These are phyloP conservation scores for Ceratobasidium sp. DNA, from an alignment of 1,284 basidiomycete species.

Conservation along the genomic window DNA sequence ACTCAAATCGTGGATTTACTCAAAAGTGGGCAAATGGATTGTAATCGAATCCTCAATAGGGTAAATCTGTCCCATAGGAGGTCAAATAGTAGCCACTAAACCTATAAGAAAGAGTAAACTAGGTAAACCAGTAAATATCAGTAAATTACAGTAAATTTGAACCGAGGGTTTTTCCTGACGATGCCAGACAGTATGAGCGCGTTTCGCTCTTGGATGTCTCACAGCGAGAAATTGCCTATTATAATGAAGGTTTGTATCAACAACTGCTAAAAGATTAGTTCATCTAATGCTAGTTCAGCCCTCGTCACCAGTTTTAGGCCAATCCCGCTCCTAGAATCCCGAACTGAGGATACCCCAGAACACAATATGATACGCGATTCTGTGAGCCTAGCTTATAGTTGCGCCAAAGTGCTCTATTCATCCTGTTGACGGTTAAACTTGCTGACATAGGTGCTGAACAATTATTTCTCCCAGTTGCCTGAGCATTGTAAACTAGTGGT, in stretches of 20 bases:
- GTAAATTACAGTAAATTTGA: constrained; percentile 6
- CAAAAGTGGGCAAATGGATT: neutral
- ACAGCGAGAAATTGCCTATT: neutral
- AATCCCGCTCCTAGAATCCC: neutral
- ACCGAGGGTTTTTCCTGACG: neutral
- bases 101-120: neutral
- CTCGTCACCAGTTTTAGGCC: neutral
- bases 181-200: too few species aligned
- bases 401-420: neutral
- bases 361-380: neutral
- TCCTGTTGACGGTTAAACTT: neutral
- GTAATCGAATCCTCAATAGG: neutral
- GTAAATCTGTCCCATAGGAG: constrained; percentile 3
- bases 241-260: neutral
- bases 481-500: neutral
- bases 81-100: constrained; percentile 8
- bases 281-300: too few species aligned
- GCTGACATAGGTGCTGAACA: neutral
- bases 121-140: neutral
- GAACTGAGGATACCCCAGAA: neutral
- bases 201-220: too few species aligned
- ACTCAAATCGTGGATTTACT: neutral
- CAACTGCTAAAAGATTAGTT: neutral
- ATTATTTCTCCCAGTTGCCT: neutral
- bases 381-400: neutral